These are phyloP conservation scores for Pichia kudriavzevii DNA, from an alignment of 1,139 yeast species.

Conservation along the genomic window DNA sequence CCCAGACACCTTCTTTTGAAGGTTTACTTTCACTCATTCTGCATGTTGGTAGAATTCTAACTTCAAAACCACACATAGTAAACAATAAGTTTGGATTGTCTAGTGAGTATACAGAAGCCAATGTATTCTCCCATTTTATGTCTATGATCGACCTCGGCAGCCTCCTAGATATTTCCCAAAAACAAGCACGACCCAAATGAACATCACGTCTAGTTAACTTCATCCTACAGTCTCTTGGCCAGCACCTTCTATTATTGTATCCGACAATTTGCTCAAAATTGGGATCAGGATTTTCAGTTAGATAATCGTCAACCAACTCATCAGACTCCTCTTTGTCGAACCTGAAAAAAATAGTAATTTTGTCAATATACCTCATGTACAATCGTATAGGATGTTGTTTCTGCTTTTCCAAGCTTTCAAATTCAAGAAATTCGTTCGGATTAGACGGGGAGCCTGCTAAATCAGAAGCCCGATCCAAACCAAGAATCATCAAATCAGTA, in stretches of 20 bases:
- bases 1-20: conserved; percentile 85
- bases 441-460: conserved; percentile 69
- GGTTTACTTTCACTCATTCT: conserved; percentile 37
- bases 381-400: conserved; percentile 63
- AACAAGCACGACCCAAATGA: conserved; percentile 82
- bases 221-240: conserved; percentile 95
- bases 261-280: conserved; percentile 82
- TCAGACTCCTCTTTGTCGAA: conserved; percentile 68
- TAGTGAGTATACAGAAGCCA: conserved; percentile 80
- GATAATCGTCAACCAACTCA: conserved; percentile 66
- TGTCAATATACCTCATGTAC: conserved; percentile 79
- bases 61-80: conserved; percentile 93
- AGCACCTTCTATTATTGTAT: conserved; percentile 81
- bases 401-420: conserved; percentile 52
- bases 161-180: conserved; percentile 82
- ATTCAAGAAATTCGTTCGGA: conserved; percentile 77
- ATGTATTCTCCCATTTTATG: conserved; percentile 73
- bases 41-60: conserved; percentile 71
- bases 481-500: conserved; percentile 73
- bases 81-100: conserved; percentile 86
- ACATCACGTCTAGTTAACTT: conserved; percentile 86
- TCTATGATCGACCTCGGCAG: conserved; percentile 69
- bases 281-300: conserved; percentile 87
- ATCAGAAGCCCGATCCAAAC: conserved; percentile 80
- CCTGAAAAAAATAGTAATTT: conserved; percentile 70